Conservation (phyloP, 805 yeast species). For the Lipomyces oligophaga region DNA sequence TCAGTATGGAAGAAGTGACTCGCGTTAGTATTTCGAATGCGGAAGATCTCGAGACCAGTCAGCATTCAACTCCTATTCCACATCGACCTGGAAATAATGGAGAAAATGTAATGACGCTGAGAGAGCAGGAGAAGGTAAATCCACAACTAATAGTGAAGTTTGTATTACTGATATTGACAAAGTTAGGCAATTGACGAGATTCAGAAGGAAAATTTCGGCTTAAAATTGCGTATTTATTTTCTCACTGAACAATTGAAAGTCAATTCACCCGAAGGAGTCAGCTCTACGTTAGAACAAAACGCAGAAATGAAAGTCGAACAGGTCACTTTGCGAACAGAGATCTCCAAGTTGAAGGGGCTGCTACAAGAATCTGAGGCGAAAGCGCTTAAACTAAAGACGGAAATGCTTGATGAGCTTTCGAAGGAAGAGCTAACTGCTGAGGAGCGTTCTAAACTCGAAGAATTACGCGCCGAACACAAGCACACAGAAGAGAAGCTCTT, state of each 20-base stretch:
- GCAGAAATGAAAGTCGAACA: constrained; percentile 23
- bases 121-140: constrained; percentile 29
- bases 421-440: constrained; percentile 9
- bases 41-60: constrained; percentile 1
- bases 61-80: constrained; percentile 16
- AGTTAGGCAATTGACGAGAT: constrained; percentile 25
- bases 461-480: constrained; percentile 11
- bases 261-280: constrained; percentile 24
- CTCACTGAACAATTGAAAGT: constrained; percentile 19
- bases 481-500: constrained; percentile 4
- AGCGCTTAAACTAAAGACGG: constrained; percentile 8
- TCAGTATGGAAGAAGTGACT: constrained; percentile 25
- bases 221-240: constrained; percentile 26
- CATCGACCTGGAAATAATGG: constrained; percentile 5
- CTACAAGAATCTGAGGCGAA: constrained; percentile 18
- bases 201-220: constrained; percentile 30
- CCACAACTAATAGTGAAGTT: neutral
- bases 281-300: constrained; percentile 15
- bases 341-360: constrained; percentile 10
- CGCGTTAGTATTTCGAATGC: constrained; percentile 11
- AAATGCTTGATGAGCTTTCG: constrained; percentile 6
- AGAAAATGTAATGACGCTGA: constrained; percentile 23
- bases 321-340: constrained; percentile 15
- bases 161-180: neutral
- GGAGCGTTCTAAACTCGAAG: constrained; percentile 11